Base-by-base conservation (phyloP, 805 yeast genomes). In the Pichia californica region DNA sequence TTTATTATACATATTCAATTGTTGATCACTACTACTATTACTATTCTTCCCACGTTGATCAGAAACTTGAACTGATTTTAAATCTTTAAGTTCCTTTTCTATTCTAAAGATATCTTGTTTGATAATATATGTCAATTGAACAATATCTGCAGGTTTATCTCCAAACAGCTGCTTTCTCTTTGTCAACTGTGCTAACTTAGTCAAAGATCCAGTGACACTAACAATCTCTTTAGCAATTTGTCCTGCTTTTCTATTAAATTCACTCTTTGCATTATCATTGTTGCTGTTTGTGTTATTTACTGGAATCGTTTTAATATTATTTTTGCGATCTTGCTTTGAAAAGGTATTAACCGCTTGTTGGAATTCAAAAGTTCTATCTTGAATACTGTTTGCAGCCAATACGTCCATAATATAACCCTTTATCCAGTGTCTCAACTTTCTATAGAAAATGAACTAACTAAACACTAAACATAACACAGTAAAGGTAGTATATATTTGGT, bases 111-210 rank as follows among this genome's bases (percentile, higher is more conserved):
- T 80, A 56, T 85, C 95, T 61, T 93, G 97, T 50, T 83, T 85
- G 48, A 83, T 81, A 33, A 88, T 82, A 52, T 81, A 85, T 0
- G 99, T 89, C 50, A 93, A 69, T 61, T 93, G 96, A 18, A 89
- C 86, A 50, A 93, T 87, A 58, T 93, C 98, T 14, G 87, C 81
- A 1, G 98, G 97, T 52, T 84, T 81, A 63, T 93, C 99, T 57
- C 89, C 96, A 52, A 93, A 87, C 58, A 91, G 65, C 16, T 96
- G 95, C 59, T 88, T 89, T 53, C 88, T 72, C 61, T 84, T 88
- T 4, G 99, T 97, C 51, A 93, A 43, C 19, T 53, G 60, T 11
- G 98, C 96, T 42, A 93, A 70, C 55, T 88, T 81, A 31, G 83
- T 79, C 44, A 93, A 69, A 53, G 88, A 70, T 41, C 79, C 87